Base-by-base conservation (phyloP, 371 early-diverging fungal species). In the Mucor plumbeus region DNA sequence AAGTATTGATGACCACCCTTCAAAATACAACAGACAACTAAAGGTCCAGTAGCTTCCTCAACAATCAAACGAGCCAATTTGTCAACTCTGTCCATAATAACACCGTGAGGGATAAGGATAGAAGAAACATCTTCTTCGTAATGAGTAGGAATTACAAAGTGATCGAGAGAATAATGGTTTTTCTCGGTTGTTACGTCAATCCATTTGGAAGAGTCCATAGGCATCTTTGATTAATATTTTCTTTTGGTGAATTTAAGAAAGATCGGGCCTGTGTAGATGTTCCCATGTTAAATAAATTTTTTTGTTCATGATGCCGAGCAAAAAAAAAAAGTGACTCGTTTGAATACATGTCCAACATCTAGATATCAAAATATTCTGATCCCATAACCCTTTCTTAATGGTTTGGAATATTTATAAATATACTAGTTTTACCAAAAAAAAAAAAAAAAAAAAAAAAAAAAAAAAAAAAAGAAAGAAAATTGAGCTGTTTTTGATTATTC, bases 1-100 rank as follows among this genome's bases (percentile, higher is more conserved):
- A 92, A 92, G 86, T 90, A 92, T 79, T 91, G 92, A 78, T 93
- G 93, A 31, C 92, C 94, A 64, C 92, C 96, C 84, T 97, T 96
- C 65, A 97, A 85, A 21, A 96, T 93, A 81, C 96, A 96, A 84
- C 94, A 94, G 10, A 94, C 93, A 34, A 94, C 93, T 43, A 89
- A 71, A 54, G 91, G 91, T 59, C 90, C 94, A 48, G 79, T 79
- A 56, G 88, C 75, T 55, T 91, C 89, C 26, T 87, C 85, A 40
- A 89, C 89, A 69, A 92, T 92, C 39, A 91, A 65, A 71, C 90
- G 85, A 40, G 92, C 91, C 36, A 97, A 82, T 77, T 95, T 95
- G 71, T 94, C 90, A 55, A 96, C 91, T 65, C 94, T 85, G 72
- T 92, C 93, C 85, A 89, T 91, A 71, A 96, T 96, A 58, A 96